phyloP scores from a whole-genome alignment of 2,329 filamentous ascomycete genomes.

The Ophiocordyceps camponoti-leonardi region DNA sequence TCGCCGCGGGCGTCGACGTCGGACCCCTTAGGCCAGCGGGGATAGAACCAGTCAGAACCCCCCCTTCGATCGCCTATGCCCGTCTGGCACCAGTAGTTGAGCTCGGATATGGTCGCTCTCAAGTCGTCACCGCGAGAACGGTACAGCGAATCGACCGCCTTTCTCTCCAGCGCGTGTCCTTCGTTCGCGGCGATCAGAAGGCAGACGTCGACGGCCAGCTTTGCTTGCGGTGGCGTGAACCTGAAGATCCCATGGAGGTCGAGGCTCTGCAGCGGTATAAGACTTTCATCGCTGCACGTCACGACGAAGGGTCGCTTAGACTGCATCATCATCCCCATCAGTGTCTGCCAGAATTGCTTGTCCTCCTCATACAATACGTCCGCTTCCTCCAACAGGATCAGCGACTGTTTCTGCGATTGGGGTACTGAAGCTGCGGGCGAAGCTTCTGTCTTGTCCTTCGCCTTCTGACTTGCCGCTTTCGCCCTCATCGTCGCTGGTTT shows the following conservation, averaged over 20 bases:
- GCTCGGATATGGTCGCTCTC: slow-evolving; percentile 62
- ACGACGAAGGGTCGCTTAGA: slow-evolving; percentile 88
- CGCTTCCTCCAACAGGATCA: slow-evolving; percentile 87
- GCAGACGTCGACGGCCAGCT: slow-evolving; percentile 63
- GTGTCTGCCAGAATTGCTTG: slow-evolving; percentile 80
- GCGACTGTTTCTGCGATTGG: slow-evolving; percentile 68
- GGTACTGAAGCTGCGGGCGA: slow-evolving; percentile 9
- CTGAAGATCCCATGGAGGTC: slow-evolving; percentile 74
- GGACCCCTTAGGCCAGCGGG: slow-evolving; percentile 54
- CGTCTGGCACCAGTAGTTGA: slow-evolving; percentile 96
- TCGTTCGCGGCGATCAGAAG: slow-evolving; percentile 73
- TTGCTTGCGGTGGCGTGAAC: slow-evolving; percentile 46
- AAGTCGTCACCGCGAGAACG: slow-evolving; percentile 53
- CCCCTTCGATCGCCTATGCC: slow-evolving; percentile 77
- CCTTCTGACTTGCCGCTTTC: slow-evolving; percentile 9
- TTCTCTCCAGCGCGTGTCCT: slow-evolving; percentile 59
- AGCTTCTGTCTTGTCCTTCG: slow-evolving; percentile 12
- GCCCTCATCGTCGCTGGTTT: slow-evolving; percentile 16
- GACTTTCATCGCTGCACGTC: slow-evolving; percentile 82
- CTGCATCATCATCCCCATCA: slow-evolving; percentile 59
- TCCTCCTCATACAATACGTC: slow-evolving; percentile 93
- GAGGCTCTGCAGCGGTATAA: slow-evolving; percentile 60
- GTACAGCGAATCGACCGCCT: slow-evolving; percentile 54
- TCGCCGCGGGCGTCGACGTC: slow-evolving; percentile 53
- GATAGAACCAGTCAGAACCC: slow-evolving; percentile 79